phyloP scores from a whole-genome alignment of 129 eudicot genomes.

The Chrysanthemum makinoi region DNA sequence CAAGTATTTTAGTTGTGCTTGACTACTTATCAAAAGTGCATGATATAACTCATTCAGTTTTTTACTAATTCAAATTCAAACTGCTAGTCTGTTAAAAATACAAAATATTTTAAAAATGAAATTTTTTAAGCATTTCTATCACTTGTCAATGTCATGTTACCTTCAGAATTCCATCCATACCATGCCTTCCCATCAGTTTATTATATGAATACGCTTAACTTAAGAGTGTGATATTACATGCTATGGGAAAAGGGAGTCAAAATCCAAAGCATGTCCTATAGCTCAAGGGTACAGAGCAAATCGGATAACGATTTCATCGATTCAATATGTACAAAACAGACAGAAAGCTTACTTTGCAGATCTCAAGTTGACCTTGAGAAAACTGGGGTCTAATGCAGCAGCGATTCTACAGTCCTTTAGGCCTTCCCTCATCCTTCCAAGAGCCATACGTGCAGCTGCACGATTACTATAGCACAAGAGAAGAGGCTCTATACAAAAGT shows the following conservation, averaged over 20 bases:
- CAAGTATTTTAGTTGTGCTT: neutral
- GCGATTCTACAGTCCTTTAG: constrained; percentile 71
- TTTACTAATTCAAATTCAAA: neutral
- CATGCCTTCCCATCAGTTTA: neutral
- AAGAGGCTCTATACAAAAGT: constrained; percentile 49
- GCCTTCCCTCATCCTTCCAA: constrained; percentile 94
- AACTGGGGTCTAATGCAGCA: constrained; percentile 60
- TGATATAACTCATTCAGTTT: neutral
- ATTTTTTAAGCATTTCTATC: neutral
- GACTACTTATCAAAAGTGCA: neutral
- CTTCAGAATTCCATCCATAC: neutral
- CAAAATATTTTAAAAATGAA: neutral
- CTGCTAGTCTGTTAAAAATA: neutral
- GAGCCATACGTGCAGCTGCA: constrained; percentile 88
- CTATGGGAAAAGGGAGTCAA: neutral
- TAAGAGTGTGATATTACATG: neutral
- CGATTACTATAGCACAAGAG: constrained; percentile 95
- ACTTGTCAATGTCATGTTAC: neutral
- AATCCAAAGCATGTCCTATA: constrained; percentile 9
- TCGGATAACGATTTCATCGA: neutral
- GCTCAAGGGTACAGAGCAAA: constrained; percentile 6
- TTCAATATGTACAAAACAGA: constrained; percentile 1
- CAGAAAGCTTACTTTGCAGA: constrained; percentile 78
- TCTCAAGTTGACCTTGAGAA: constrained; percentile 68
- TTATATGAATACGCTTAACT: neutral